These are phyloP conservation scores for Panicum virgatum DNA, from an alignment of 202 grass and related monocot genomes.

Conservation along the genomic window DNA sequence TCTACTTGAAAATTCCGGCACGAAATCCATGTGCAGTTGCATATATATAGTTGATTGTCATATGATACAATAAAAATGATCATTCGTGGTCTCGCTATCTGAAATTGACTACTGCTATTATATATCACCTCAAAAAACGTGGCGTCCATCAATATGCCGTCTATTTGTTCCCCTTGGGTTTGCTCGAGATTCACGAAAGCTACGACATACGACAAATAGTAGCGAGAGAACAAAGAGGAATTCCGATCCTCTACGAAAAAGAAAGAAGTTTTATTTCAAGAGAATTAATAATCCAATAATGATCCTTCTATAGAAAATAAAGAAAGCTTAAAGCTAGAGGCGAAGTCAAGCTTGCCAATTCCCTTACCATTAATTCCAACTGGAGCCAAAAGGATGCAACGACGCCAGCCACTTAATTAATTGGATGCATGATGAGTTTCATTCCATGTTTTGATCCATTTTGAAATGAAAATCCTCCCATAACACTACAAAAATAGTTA, in stretches of 20 bases:
- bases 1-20: not conserved
- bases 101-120: not conserved
- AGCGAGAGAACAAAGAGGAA: not conserved
- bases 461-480: not conserved
- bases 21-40: not conserved
- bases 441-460: constrained; percentile 16
- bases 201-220: not conserved
- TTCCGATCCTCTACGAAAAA: not conserved
- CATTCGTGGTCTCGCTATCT: not conserved
- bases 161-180: constrained; percentile 14
- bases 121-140: constrained; percentile 2
- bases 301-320: constrained; percentile 5
- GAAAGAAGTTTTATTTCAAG: not conserved
- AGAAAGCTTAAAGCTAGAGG: constrained; percentile 17
- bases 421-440: not conserved
- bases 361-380: not conserved
- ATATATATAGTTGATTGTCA: not conserved
- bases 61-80: not conserved
- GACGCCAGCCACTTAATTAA: not conserved
- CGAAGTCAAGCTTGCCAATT: constrained; percentile 45
- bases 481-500: no score
- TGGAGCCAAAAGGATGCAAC: not conserved
- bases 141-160: not conserved
- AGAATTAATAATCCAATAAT: constrained; percentile 13
- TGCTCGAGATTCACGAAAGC: constrained; percentile 29